A percentile compares a stretch with the other conserved stretches of the same genome.
Conservation (phyloP, 2,329 filamentous ascomycete genomes). For the Microsporum ferrugineum region DNA sequence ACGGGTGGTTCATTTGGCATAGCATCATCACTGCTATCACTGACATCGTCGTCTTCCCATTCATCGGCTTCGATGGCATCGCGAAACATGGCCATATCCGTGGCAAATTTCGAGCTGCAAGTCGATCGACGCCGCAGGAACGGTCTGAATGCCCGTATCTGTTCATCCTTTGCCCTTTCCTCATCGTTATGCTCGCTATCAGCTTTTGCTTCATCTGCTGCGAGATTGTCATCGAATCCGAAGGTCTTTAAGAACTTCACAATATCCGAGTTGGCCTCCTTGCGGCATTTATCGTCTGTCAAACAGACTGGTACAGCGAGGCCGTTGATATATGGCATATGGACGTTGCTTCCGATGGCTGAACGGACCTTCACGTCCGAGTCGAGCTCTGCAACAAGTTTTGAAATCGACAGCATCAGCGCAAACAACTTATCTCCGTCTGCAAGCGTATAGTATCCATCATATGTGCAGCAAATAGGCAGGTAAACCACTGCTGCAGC, state of each 20-base stretch:
- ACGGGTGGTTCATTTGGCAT: background rate
- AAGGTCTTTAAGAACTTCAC: background rate
- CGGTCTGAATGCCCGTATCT: background rate
- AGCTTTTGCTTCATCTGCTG: background rate
- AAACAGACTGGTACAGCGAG: constrained; percentile 13
- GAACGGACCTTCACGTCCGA: constrained; percentile 7
- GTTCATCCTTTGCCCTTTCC: background rate
- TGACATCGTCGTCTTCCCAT: constrained; percentile 6
- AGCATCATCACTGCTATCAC: constrained; percentile 1
- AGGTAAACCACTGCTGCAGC: constrained; percentile 8
- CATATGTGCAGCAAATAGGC: constrained; percentile 11
- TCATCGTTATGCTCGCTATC: background rate
- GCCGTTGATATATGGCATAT: constrained; percentile 9
- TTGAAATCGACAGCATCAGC: constrained; percentile 12
- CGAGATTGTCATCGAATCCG: background rate
- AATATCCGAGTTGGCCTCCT: background rate
- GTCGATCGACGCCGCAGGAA: background rate
- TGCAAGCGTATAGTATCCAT: constrained; percentile 9
- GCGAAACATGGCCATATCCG: constrained; percentile 3
- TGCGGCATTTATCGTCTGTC: constrained; percentile 8
- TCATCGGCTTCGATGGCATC: constrained; percentile 3
- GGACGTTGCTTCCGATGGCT: constrained; percentile 11
- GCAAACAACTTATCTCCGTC: constrained; percentile 11
- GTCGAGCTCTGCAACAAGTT: constrained; percentile 9
- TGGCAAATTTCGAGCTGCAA: constrained; percentile 4